Percentiles rank a stretch among this genome's conserved stretches.
These are phyloP conservation scores for Penstemon barbatus DNA, from an alignment of 257 asterid genomes.

Conservation along the genomic window DNA sequence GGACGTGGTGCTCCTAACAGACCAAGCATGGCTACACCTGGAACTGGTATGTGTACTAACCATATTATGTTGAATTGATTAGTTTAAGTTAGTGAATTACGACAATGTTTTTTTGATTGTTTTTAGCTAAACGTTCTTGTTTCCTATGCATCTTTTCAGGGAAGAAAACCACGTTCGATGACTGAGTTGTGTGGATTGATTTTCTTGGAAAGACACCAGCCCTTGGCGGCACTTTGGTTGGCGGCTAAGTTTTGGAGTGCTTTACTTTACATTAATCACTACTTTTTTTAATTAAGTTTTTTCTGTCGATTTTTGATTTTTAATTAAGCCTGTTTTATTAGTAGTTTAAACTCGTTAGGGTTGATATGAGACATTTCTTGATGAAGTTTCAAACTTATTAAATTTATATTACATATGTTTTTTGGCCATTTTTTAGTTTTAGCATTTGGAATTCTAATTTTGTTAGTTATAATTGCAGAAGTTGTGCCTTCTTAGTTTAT, in stretches of 20 bases:
- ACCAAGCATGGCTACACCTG: conserved; percentile 45
- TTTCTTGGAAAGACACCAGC: neutral
- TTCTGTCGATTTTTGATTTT: too few species aligned
- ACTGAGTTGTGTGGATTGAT: neutral
- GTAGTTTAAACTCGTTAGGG: too few species aligned
- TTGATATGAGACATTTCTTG: too few species aligned
- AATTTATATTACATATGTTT: too few species aligned
- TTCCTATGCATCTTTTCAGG: conserved; percentile 29
- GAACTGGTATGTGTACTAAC: conserved; percentile 39
- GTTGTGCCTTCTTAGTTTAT: too few species aligned
- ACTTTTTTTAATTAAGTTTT: too few species aligned
- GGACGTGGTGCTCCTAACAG: conserved; percentile 48
- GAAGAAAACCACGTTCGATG: conserved; percentile 44
- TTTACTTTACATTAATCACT: neutral
- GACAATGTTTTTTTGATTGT: neutral
- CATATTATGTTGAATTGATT: neutral
- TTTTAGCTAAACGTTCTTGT: neutral
- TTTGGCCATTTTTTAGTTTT: too few species aligned
- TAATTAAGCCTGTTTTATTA: too few species aligned
- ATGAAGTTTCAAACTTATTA: too few species aligned
- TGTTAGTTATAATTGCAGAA: too few species aligned
- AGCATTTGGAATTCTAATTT: too few species aligned
- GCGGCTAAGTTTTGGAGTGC: neutral
- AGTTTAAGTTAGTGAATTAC: neutral
- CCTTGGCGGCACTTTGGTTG: neutral